Evolutionary conservation across 2,329 filamentous ascomycete species (phyloP).

Genomic region (Emmonsiellopsis sp.): DNA sequence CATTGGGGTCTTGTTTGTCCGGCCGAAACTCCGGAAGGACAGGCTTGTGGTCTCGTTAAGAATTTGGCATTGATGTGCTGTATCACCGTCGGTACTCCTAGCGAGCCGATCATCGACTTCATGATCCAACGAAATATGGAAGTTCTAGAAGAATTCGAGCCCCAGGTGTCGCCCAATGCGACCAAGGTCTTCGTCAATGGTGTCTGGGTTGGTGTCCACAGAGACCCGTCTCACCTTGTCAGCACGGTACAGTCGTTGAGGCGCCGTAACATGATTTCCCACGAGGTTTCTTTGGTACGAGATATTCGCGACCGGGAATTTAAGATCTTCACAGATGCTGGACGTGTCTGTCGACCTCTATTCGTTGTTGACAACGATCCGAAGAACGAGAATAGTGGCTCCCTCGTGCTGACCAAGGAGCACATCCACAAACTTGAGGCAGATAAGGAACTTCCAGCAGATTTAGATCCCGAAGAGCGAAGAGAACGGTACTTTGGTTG

Average conservation of each 20-base stretch:
- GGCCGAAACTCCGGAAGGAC: slow-evolving; percentile 93
- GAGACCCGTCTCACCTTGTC: slow-evolving; percentile 78
- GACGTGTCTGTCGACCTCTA: slow-evolving; percentile 84
- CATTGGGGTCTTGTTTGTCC: slow-evolving; percentile 98
- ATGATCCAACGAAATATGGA: slow-evolving; percentile 97
- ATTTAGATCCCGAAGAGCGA: slow-evolving; percentile 50
- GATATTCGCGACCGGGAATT: slow-evolving; percentile 97
- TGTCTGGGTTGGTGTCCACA: slow-evolving; percentile 93
- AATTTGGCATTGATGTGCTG: slow-evolving; percentile 98
- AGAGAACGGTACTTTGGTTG: slow-evolving; percentile 65
- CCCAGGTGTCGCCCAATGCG: slow-evolving; percentile 72
- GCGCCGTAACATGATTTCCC: slow-evolving; percentile 72
- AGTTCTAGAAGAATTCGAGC: slow-evolving; percentile 88
- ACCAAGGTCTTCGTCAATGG: slow-evolving; percentile 98
- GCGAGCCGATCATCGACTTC: slow-evolving; percentile 84
- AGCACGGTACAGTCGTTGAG: slow-evolving; percentile 67
- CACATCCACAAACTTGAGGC: slow-evolving; percentile 67
- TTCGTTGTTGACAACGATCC: slow-evolving; percentile 86
- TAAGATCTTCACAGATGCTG: slow-evolving; percentile 96
- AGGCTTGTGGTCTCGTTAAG: slow-evolving; percentile 96
- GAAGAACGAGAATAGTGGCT: slow-evolving; percentile 64
- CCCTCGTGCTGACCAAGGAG: slow-evolving; percentile 74
- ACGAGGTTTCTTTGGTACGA: slow-evolving; percentile 87
- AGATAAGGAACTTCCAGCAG: slow-evolving; percentile 56
- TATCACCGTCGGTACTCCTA: slow-evolving; percentile 87